Evolutionary conservation across 2,329 filamentous ascomycete species (phyloP).

Genomic region (Nemania sp.): DNA sequence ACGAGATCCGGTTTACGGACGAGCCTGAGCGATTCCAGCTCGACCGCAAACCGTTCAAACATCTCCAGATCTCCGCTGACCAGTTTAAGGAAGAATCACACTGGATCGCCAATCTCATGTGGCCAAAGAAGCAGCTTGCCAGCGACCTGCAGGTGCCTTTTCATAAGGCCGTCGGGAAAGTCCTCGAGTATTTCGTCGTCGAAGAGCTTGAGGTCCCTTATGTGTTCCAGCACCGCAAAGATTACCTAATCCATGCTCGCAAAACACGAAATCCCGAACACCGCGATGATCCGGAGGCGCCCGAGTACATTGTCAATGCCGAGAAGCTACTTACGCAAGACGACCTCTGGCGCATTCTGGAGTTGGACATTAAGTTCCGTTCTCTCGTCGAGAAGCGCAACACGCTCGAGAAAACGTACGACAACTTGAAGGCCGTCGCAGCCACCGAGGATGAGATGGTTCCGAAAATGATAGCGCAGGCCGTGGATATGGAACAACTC

Average conservation of each 20-base stretch:
- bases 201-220: constrained; percentile 96
- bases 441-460: constrained; percentile 74
- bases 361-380: constrained; percentile 92
- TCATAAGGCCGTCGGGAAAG: constrained; percentile 84
- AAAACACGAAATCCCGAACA: constrained; percentile 65
- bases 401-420: constrained; percentile 76
- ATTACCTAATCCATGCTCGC: constrained; percentile 90
- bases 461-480: constrained; percentile 78
- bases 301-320: constrained; percentile 74
- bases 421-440: constrained; percentile 67
- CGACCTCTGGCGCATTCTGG: constrained; percentile 93
- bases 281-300: constrained; percentile 69
- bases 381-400: constrained; percentile 92
- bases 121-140: constrained; percentile 80
- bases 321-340: constrained; percentile 91
- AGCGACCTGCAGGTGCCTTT: constrained; percentile 79
- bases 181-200: constrained; percentile 91
- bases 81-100: constrained; percentile 87
- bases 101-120: constrained; percentile 91
- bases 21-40: constrained; percentile 94
- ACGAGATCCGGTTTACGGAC: constrained; percentile 83
- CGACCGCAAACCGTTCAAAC: constrained; percentile 84
- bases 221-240: constrained; percentile 97
- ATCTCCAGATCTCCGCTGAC: constrained; percentile 78
- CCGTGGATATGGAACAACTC: constrained; percentile 88